Evolutionary conservation across 306 rosid genomes (phyloP).

Genomic region (Vigna unguiculata): DNA sequence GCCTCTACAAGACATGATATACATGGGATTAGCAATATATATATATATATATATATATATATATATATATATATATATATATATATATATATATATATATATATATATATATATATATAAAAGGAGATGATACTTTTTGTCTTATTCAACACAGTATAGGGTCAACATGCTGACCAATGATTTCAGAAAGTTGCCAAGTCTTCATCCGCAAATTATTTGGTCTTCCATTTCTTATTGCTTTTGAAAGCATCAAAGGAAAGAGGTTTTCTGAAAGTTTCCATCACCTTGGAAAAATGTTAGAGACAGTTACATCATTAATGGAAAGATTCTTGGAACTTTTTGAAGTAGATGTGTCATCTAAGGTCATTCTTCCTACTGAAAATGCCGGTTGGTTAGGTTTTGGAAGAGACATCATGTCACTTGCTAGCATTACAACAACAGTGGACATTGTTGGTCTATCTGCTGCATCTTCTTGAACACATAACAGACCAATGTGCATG

Average conservation of each 20-base stretch:
- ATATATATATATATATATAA: too few species aligned
- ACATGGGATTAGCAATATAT: too few species aligned
- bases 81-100: too few species aligned
- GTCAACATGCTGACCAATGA: not conserved
- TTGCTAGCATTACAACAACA: constrained; percentile 51
- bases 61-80: too few species aligned
- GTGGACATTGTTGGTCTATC: constrained; percentile 61
- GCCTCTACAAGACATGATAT: not conserved
- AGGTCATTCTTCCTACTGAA: constrained; percentile 37
- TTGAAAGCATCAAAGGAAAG: not conserved
- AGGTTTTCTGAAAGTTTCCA: not conserved
- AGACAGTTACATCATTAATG: constrained; percentile 35
- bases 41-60: too few species aligned
- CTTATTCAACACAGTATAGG: not conserved
- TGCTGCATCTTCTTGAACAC: constrained; percentile 63
- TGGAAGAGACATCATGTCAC: constrained; percentile 51
- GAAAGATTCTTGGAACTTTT: constrained; percentile 39
- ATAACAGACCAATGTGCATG: constrained; percentile 59
- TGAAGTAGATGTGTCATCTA: constrained; percentile 14
- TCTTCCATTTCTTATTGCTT: not conserved
- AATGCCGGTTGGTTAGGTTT: constrained; percentile 56
- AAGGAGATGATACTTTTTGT: not conserved
- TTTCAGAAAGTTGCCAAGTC: not conserved
- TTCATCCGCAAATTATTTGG: not conserved
- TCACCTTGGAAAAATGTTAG: constrained; percentile 35